Evolutionary conservation across 441 rosid species (phyloP).

Genomic region (Kokia cookei): DNA sequence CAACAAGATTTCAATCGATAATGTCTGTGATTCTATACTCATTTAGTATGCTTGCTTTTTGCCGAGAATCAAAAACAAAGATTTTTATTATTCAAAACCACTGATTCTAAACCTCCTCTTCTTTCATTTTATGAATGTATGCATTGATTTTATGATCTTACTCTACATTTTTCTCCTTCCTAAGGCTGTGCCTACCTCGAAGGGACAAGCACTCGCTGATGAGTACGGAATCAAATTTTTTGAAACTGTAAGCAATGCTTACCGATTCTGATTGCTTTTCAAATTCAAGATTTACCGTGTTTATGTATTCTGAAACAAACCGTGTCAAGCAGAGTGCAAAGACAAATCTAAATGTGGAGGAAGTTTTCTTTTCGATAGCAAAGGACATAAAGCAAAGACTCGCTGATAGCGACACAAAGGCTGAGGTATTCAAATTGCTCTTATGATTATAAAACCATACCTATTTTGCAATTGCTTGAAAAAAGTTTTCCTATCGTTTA

Average conservation of each 20-base stretch:
- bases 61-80: background rate
- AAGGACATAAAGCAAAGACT: slow-evolving; percentile 78
- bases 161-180: background rate
- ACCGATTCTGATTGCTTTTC: background rate
- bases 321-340: slow-evolving; percentile 60
- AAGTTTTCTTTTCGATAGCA: slow-evolving; percentile 78
- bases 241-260: slow-evolving; percentile 55
- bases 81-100: background rate
- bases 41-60: background rate
- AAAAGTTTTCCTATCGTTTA: slow-evolving; percentile 1
- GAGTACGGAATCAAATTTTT: slow-evolving; percentile 80
- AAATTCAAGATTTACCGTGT: background rate
- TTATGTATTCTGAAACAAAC: background rate
- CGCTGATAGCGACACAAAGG: slow-evolving; percentile 54
- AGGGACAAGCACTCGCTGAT: slow-evolving; percentile 83
- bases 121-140: background rate
- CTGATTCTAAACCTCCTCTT: background rate
- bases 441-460: background rate
- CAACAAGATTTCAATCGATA: background rate
- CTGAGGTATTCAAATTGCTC: slow-evolving; percentile 40
- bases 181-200: slow-evolving; percentile 61
- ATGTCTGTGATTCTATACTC: background rate
- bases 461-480: slow-evolving; percentile 3
- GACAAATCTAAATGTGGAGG: slow-evolving; percentile 68
- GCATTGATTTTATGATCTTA: background rate